phyloP scores from a whole-genome alignment of 2,329 filamentous ascomycete genomes.

The Aspergillus oerlinghausenensis region DNA sequence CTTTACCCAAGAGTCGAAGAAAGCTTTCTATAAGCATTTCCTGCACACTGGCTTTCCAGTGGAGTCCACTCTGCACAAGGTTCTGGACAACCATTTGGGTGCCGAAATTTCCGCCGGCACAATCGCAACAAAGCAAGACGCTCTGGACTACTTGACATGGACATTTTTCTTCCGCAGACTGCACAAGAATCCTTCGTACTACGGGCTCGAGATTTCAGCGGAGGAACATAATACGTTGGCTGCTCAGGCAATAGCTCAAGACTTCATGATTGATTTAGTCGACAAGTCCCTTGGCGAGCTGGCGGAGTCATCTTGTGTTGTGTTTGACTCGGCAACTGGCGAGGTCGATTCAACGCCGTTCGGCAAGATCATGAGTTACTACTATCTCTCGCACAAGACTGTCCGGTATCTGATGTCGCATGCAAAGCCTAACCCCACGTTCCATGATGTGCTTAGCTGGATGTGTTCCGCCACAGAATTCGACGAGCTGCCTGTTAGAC shows the following conservation, averaged over 20 bases:
- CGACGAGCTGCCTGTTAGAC: constrained; percentile 92
- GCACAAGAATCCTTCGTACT: constrained; percentile 98
- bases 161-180: constrained; percentile 97
- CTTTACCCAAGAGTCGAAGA: constrained; percentile 95
- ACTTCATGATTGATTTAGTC: constrained; percentile 91
- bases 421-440: constrained; percentile 69
- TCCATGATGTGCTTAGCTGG: constrained; percentile 82
- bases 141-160: constrained; percentile 96
- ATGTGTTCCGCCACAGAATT: constrained; percentile 93
- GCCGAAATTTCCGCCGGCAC: constrained; percentile 93
- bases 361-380: constrained; percentile 99
- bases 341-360: constrained; percentile 85
- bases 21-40: constrained; percentile 99
- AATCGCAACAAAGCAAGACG: constrained; percentile 90
- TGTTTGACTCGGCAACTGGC: constrained; percentile 71
- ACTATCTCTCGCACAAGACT: constrained; percentile 93
- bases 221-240: constrained; percentile 86
- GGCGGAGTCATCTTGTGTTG: constrained; percentile 76
- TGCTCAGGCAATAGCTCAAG: constrained; percentile 83
- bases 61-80: constrained; percentile 92
- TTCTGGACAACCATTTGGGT: constrained; percentile 92
- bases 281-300: constrained; percentile 80
- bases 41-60: constrained; percentile 96
- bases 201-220: constrained; percentile 86
- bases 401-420: constrained; percentile 78